A percentile compares a stretch with the other conserved stretches of the same genome.
These are phyloP conservation scores for Stereocaulon alpinum DNA, from an alignment of 495 filamentous ascomycete species.

Conservation along the genomic window DNA sequence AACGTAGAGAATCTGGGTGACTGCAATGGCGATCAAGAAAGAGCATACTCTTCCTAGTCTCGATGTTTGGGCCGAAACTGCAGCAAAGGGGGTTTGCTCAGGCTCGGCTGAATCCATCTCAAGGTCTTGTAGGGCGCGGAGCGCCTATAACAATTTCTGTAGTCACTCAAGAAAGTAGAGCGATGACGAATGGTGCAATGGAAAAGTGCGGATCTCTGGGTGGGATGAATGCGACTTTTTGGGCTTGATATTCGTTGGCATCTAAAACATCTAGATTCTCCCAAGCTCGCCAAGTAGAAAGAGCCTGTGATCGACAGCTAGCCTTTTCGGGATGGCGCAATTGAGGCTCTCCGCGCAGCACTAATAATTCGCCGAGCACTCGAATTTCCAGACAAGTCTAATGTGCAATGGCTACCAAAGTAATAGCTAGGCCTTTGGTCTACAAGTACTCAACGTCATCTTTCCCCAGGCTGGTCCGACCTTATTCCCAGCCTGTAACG, in stretches of 20 bases:
- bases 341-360: conserved; percentile 1
- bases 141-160: conserved; percentile 11
- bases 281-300: neutral
- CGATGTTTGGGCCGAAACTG: conserved; percentile 75
- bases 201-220: neutral
- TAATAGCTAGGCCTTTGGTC: conserved; percentile 44
- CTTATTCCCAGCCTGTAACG: conserved; percentile 46
- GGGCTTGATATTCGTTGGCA: neutral
- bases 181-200: neutral
- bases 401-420: conserved; percentile 8
- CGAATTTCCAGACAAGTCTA: too few species aligned
- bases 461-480: conserved; percentile 39
- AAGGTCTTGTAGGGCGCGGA: conserved; percentile 20
- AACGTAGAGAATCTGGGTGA: neutral
- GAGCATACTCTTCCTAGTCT: conserved; percentile 54
- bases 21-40: neutral
- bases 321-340: neutral
- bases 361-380: neutral
- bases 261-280: neutral
- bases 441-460: conserved; percentile 37
- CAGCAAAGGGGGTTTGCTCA: conserved; percentile 73
- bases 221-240: neutral
- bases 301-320: neutral
- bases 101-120: conserved; percentile 71
- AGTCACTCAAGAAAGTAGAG: neutral